Evolutionary conservation across 2,329 filamentous ascomycete genomes (phyloP), one percentile per base, ranked within the genome.

Genomic region (Allantophomopsis cytisporea): DNA sequence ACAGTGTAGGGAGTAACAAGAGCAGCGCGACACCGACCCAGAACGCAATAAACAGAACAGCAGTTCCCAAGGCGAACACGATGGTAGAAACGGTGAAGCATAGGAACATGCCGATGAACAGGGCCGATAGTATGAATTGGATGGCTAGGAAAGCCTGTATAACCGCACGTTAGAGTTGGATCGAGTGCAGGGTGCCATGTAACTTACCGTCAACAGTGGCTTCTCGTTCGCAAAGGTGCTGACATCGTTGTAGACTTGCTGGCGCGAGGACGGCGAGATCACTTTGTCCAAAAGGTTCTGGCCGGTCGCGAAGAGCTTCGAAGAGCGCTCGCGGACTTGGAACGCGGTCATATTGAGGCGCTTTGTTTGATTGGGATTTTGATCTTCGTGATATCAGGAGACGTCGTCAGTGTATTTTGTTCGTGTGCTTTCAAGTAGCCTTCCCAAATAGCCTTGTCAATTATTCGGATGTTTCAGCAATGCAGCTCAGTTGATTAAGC

Each of bases 41-140:
- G 62, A 82, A 77, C 36, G 82, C 65, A 1, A 73, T 71, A 62
- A 84, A 83, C 41, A 77, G 50, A 31, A 83, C 51, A 11, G 77
- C 78, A 21, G 68, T 66, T 33, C 76, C 60, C 32, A 83, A 54
- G 13, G 79, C 71, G 54, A 85, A 70, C 45, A 77, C 56, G 45
- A 79, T 59, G 43, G 78, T 71, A 31, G 72, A 74, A 32, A 78
- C 48, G 40, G 70, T 65, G 63, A 88, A 86, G 48, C 71, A 62
- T 41, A 69, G 46, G 63, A 91, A 89, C 45, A 87, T 60, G 32
- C 77, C 58, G 42, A 88, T 50, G 1, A 84, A 84, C 12, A 83
- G 57, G 41, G 76, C 69, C 12, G 76, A 76, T 45, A 87, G 67
- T 42, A 76, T 56, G 42, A 79, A 50, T 55, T 88, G 83, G 21